Evolutionary conservation across 2,329 filamentous ascomycete genomes (phyloP), one percentile per base, ranked within the genome.

Genomic region (Elsinoe australis): DNA sequence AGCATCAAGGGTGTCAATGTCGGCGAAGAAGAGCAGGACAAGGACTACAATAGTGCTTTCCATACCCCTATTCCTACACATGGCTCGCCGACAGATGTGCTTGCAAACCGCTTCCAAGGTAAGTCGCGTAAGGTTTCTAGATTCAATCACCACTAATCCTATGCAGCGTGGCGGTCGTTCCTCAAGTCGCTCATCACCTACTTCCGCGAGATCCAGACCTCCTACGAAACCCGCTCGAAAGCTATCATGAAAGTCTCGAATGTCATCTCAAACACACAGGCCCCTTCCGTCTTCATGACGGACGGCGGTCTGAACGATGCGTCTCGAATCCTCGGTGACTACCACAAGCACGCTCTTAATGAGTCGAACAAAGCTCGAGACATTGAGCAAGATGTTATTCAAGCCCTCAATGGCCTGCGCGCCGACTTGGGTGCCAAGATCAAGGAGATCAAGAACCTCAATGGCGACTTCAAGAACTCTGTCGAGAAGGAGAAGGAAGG

Each of bases 391-490:
- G 90, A 96, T 61, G 88, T 98, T 38, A 87, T 96, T 54, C 73
- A 86, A 44, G 88, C 90, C 46, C 72, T 98, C 49, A 87, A 83
- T 2, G 88, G 88, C 1, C 71, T 98, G 47, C 75, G 92, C 50
- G 89, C 82, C 59, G 92, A 98, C 64, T 72, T 98, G 14, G 84
- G 85, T 53, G 87, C 94, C 64, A 98, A 98, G 71, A 94, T 94
- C 66, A 98, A 96, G 67, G 92, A 98, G 68, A 98, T 98, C 70
- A 95, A 94, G 69, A 83, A 81, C 56, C 72, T 98, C 12, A 85
- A 87, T 4, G 85, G 88, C 12, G 92, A 98, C 65, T 98, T 98
- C 69, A 95, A 95, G 69, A 98, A 95, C 63, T 85, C 83, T 0
- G 88, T 98, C 7, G 87, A 95, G 19, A 95, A 90, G 69, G 92